Evolutionary conservation across 192 early-diverging fungal species (phyloP), one percentile per base, ranked within the genome.

Genomic region (Mortierella antarctica): DNA sequence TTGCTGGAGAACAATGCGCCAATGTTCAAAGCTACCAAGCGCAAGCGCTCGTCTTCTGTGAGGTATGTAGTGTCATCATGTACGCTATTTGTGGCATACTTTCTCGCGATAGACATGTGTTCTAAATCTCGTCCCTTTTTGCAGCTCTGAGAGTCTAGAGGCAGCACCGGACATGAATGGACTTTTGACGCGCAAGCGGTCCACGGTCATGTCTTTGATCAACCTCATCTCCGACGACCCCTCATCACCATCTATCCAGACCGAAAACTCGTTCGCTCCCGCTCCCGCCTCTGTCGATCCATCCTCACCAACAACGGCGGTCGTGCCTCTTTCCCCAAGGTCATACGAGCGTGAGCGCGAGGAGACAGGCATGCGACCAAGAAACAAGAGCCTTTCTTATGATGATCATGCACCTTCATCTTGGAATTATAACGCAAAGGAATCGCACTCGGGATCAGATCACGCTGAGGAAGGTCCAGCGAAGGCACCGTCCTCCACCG

Each of bases 301-400:
- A 20, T 52, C 74, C 21, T 76, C 74, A 31, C 67, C 73, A 40
- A 62, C 66, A 58, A 55, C 76, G 3, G 77, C 77, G 0, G 77
- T 80, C 17, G 77, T 80, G 4, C 77, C 77, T 8, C 60, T 65
- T 17, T 80, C 77, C 0, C 77, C 77, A n/a, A 56, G 20, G 18
- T 80, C 77, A 18, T 72, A 57, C n/a, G 52, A 72, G 20, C 65
- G 58, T 48, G 76, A 72, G 3, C 39, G 39, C 6, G 64, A 80
- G 21, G 69, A 79, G 39, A 12, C 62, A 18, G 31, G 57, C 50
- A 45, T 52, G 45, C 50, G 69, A 15, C 9, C 68, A 3, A 70
- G 69, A 46, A 71, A 55, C 20, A 79, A 71, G 51, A 79, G 68
- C 49, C 57, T 56, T 4, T 71, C 68, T 0, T 66, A 67, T 40